These are phyloP conservation scores for Stephanodiscus minutulus DNA, from an alignment of 108 stramenopile species.

Conservation along the genomic window DNA sequence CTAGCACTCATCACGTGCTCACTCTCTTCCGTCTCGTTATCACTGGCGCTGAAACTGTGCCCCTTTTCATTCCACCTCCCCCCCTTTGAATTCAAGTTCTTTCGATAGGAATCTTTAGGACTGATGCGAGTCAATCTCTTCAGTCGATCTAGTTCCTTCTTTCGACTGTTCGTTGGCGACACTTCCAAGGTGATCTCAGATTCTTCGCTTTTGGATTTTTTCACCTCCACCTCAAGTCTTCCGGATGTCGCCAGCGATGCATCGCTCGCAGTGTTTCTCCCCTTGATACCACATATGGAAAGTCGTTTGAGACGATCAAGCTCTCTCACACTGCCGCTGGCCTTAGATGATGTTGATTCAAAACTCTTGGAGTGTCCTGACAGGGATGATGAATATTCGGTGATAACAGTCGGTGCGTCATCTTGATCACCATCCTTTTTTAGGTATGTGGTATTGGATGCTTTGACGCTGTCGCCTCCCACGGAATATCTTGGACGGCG, in stretches of 20 bases:
- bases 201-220: neutral
- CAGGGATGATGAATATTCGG: neutral
- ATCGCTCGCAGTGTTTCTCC: neutral
- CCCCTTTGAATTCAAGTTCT: neutral
- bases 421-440: neutral
- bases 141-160: constrained; percentile 1
- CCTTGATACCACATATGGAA: constrained; percentile 1
- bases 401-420: neutral
- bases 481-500: no score
- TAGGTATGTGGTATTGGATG: neutral
- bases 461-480: no score
- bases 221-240: neutral
- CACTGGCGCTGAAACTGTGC: no score
- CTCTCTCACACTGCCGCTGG: neutral
- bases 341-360: neutral
- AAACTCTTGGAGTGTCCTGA: constrained; percentile 2
- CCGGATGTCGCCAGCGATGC: neutral
- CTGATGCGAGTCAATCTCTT: neutral
- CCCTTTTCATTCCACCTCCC: no score
- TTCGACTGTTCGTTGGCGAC: neutral
- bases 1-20: no score
- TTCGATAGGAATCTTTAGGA: neutral
- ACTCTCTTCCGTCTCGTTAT: no score
- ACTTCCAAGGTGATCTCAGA: constrained; percentile 1
- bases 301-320: constrained; percentile 9